These are phyloP conservation scores for Fusarium verticillioides DNA, from an alignment of 2,329 filamentous ascomycete genomes.

Conservation along the genomic window DNA sequence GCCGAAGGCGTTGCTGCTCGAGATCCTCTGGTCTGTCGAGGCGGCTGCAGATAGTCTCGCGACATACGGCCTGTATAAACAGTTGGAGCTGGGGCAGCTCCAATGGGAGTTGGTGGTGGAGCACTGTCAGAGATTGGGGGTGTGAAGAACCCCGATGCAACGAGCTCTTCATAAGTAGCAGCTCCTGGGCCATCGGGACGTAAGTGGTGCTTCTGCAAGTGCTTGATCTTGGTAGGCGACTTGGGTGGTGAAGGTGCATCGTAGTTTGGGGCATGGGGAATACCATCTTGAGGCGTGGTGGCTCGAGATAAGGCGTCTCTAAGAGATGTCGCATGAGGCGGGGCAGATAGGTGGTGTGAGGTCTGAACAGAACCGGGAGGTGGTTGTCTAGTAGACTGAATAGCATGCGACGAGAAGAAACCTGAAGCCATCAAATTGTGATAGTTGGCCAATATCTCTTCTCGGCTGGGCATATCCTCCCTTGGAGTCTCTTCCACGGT, in stretches of 20 bases:
- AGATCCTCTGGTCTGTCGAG: constrained; percentile 45
- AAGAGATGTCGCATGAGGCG: constrained; percentile 10
- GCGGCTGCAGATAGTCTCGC: constrained; percentile 30
- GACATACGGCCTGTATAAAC: constrained; percentile 28
- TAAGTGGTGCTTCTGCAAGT: constrained; percentile 16
- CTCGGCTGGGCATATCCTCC: constrained; percentile 50
- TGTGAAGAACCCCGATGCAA: constrained; percentile 43
- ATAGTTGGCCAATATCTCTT: constrained; percentile 67
- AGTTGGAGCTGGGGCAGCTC: constrained; percentile 37
- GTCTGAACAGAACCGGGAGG: constrained; percentile 31
- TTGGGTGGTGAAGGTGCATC: constrained; percentile 28
- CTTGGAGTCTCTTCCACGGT: constrained; percentile 11
- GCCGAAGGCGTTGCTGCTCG: constrained; percentile 36
- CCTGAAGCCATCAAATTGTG: constrained; percentile 66
- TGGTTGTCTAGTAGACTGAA: constrained; percentile 65
- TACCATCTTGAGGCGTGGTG: constrained; percentile 22
- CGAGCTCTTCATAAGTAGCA: constrained; percentile 42
- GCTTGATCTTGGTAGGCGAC: constrained; percentile 26
- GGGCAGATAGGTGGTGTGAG: constrained; percentile 11
- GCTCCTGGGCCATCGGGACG: constrained; percentile 25
- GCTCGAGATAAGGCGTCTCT: constrained; percentile 29
- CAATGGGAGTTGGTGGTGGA: constrained; percentile 25
- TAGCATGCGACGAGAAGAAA: constrained; percentile 69
- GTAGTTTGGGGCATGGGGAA: constrained; percentile 4
- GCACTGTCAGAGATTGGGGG: constrained; percentile 34